phyloP scores from a whole-genome alignment of 1,284 basidiomycete genomes.

The Uromyces viciae-fabae region DNA sequence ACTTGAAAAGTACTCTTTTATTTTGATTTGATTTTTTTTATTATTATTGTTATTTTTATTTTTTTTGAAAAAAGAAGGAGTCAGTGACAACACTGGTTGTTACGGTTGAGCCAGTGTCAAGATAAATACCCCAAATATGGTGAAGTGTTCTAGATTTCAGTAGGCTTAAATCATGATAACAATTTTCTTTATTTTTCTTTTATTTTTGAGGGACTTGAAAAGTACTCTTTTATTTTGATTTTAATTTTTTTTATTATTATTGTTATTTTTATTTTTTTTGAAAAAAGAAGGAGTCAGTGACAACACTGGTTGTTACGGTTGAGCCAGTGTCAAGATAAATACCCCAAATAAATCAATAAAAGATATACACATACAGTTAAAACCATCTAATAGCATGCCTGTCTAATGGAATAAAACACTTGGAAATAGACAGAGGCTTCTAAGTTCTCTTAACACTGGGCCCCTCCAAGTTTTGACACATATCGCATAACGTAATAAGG shows the following conservation, averaged over 20 bases:
- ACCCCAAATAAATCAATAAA: background rate
- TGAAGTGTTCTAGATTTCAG: no score
- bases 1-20: background rate
- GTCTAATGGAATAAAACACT: no score
- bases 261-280: background rate
- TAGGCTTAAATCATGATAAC: background rate
- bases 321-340: background rate
- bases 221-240: background rate
- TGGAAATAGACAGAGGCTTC: no score
- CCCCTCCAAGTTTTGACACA: no score
- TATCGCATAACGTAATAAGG: no score
- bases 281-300: background rate
- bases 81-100: no score
- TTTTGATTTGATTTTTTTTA: background rate
- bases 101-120: no score
- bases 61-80: background rate
- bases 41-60: background rate
- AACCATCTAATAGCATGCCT: no score
- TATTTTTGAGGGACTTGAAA: background rate
- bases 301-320: no score
- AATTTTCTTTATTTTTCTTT: background rate
- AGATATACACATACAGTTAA: background rate
- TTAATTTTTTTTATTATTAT: background rate
- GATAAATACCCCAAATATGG: no score
- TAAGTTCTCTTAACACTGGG: no score